Base-by-base conservation (phyloP, 192 early-diverging fungal genomes). In the Dimargaris xerosporica region DNA sequence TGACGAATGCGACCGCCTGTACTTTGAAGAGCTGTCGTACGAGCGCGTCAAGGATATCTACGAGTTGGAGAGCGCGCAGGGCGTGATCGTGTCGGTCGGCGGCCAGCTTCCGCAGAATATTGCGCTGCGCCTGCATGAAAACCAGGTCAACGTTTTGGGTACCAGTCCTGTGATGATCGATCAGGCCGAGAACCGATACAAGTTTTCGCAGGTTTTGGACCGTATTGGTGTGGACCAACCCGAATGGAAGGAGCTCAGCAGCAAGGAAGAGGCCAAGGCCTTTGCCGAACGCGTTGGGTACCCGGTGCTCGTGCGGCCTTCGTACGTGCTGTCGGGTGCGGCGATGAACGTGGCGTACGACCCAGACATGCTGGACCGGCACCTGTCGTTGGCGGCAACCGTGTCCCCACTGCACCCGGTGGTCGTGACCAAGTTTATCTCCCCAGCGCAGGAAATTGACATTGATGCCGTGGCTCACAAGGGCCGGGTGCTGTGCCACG, bases 61-160 rank as follows among this genome's bases (percentile, higher is more conserved):
- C 67, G 90, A 96, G 73, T 68, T 82, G 39, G 93, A 98, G 78
- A 58, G 72, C 53, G 78, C 93, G 29, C 68, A 73, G 43, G 95
- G 95, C 54, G 87, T 88, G 11, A 80, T 98, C 44, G 91, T 98
- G 47, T 84, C 81, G 64, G 86, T 98, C 9, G 95, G 95, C 60
- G 93, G 95, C 7, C 95, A 98, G 81, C 75, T 91, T 17, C 95
- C 95, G 43, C 90, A 98, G 71, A 96, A 98, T 77, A 94, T 98
- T 77, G 95, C 95, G 23, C 77, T 96, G 41, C 80, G 79, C 23
- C 73, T 97, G 54, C 79, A 88, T 50, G 69, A 85, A 19, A 74
- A 78, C 65, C 76, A 81, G 7, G 80, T 92, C 62, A 89, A 86
- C n/a, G 83, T 96, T 5, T 70, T 98, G 30, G 95, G 95, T 51